Base-by-base conservation (phyloP, 768 basidiomycete genomes). In the Cystobasidium ongulense region DNA sequence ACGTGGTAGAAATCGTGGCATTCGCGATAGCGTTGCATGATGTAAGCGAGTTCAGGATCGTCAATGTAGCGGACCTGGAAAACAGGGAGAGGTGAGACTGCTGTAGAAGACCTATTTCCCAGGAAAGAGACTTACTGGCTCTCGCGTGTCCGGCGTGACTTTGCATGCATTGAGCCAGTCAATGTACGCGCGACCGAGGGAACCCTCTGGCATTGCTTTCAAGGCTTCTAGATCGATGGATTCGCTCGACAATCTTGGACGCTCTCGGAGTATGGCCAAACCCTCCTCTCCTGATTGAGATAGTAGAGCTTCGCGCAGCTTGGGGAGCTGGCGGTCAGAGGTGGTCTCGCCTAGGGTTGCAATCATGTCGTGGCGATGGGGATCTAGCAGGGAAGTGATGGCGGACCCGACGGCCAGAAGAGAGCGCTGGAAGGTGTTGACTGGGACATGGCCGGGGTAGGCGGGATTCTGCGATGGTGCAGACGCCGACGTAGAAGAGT, bases 1-100 rank as follows among this genome's bases (percentile, higher is more conserved):
- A 90, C 91, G 80, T 99, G 96, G 80, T 97, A 96, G 77, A 98
- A 89, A 82, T 99, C 95, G 82, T 99, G 96, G 76, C 90, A 95
- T 82, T 99, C 94, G 29, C 95, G 89, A 81, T 98, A 99, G 63
- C 95, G 89, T 77, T 94, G 91, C 90, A 99, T 92, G 70, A 98
- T 90, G 81, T 96, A 98, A 29, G 96, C 96, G 13, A 96, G 86
- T 78, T 96, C 94, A 1, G 93, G 92, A 78, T 97, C 92, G 79
- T 90, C 87, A 72, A 98, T 89, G 79, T 97, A 98, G 76, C 89
- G 90, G 5, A 96, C 94, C 94, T 97, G 72, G 27, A 53, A 36
- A 35, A 27, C 70, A 18, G 52, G 63, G 74, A 54, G 53, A 18
- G 33, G 53, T 29, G 27, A 21, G 36, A 29, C 61, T 36, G 38